Base-by-base conservation (phyloP, 768 basidiomycete genomes). In the Brasilioporus rufonigricans region DNA sequence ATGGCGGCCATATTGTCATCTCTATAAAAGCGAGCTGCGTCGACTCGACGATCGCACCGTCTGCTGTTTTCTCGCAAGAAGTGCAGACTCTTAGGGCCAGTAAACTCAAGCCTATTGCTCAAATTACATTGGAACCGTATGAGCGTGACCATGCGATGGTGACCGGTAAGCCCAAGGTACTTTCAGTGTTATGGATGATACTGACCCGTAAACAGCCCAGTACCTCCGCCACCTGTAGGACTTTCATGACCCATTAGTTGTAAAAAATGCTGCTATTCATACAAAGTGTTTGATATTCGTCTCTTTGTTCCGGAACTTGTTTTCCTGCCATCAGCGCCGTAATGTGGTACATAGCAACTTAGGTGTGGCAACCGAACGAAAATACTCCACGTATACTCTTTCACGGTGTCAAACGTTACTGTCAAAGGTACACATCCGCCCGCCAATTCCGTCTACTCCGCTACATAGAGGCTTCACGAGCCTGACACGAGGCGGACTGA, bases 1-100 rank as follows among this genome's bases (percentile, higher is more conserved):
- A 95, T 71, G 84, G 82, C 29, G 97, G 97, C 2, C 92, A 97
- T 65, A 78, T 83, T 63, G 86, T 99, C 64, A 93, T 99, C 60
- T 98, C 96, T 51, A 97, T 99, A 82, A 99, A 99, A 78, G 97
- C 97, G 29, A 93, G 90, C 65, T 99, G 97, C 79, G 89, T 99
- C 71, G 97, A 99, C 73, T 98, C 93, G 40, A 98, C 95, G n/a
- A 82, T 82, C 4, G 84, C 92, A 3, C 85, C 97, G 11, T 91
- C 93, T 59, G 86, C 85, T 24, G 87, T 98, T 44, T 99, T 98
- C 64, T 88, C 92, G 2, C 74, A 80, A 35, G 93, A 98, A 74
- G 89, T 98, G 39, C 83, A 93, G 69, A 81, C 75, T 58, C 77
- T 98, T 65, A 85, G 87, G 70, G 78, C 80, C 44, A 79, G 77